Base-by-base conservation (phyloP, 192 early-diverging fungal genomes). In the Linnemannia exigua region DNA sequence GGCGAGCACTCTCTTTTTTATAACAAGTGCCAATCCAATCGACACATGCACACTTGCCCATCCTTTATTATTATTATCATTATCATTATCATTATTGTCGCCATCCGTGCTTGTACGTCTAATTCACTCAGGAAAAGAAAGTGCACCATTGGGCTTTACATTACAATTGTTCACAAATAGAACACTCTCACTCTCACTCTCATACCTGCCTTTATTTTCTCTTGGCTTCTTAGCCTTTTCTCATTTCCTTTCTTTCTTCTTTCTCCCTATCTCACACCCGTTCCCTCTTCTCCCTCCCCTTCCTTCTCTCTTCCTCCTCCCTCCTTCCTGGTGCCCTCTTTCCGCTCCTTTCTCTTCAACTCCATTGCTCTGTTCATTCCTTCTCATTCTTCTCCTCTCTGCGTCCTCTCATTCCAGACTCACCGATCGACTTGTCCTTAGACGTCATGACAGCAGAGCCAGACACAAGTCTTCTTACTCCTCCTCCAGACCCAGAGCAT, bases 401-500 rank as follows among this genome's bases (percentile, higher is more conserved):
- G 50, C 51, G 19, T 36, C 14, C 38, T 20, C 67, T 50, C 63
- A 79, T 38, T 66, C 33, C 71, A 66, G 50, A n/a, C 25, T 35
- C 37, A 7, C 38, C 44, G 35, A 67, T n/a, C 17, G 17, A 33
- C 61, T 25, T 48, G n/a, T 47, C 44, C 19, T 77, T 12, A 28
- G 47, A 33, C 48, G 70, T 17, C 48, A 50, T 66, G 50, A 66
- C 70, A 35, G 51, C 36, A 38, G 72, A 85, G n/a, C n/a, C 69
- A 33, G 41, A 25, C 70, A 47, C 41, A 22, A 33, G 58, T 20
- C 77, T 67, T 17, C 72, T 85, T 35, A 75, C 77, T 35, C 77
- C 77, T 16, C 82, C 82, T 41, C 75, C 81, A 37, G 81, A 77
- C 74, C 31, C 67, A 12, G 51, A 48, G 31, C 47, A 51, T 51